These are phyloP conservation scores for Fusarium sp. DNA, from an alignment of 2,329 filamentous ascomycete genomes.

Conservation along the genomic window DNA sequence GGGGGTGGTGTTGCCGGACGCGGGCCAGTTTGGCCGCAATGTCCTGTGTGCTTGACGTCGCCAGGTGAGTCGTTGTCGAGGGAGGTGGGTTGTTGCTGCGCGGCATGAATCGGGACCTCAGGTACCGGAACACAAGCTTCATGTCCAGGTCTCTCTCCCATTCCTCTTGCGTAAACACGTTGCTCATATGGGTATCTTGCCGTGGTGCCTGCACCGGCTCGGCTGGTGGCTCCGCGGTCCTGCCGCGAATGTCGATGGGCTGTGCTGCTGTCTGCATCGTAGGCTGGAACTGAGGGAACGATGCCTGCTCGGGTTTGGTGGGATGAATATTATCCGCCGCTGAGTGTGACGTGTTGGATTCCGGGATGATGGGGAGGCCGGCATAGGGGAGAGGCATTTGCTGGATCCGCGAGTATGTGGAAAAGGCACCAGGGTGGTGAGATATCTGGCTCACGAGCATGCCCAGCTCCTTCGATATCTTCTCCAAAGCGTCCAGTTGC, in stretches of 20 bases:
- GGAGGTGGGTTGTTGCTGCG: conserved; percentile 56
- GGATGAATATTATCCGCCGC: conserved; percentile 42
- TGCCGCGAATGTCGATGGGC: conserved; percentile 52
- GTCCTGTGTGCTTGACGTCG: conserved; percentile 68
- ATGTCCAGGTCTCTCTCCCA: conserved; percentile 96
- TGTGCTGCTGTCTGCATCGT: conserved; percentile 55
- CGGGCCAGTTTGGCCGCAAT: conserved; percentile 82
- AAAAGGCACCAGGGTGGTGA: conserved; percentile 86
- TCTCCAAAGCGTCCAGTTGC: conserved; percentile 84
- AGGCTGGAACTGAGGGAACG: conserved; percentile 59
- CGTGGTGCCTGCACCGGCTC: conserved; percentile 35
- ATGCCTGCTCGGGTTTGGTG: conserved; percentile 35
- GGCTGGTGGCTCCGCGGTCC: conserved; percentile 35
- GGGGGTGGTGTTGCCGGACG: conserved; percentile 89
- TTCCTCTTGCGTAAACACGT: conserved; percentile 76
- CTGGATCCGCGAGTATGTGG: conserved; percentile 77
- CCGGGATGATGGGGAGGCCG: conserved; percentile 75
- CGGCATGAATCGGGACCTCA: conserved; percentile 79
- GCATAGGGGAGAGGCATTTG: conserved; percentile 79
- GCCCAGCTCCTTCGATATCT: conserved; percentile 88
- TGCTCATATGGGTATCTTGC: conserved; percentile 43
- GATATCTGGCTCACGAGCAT: conserved; percentile 85
- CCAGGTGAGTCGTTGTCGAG: conserved; percentile 60
- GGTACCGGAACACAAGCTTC: conserved; percentile 89
- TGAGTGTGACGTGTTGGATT: conserved; percentile 55